phyloP scores from a whole-genome alignment of 257 asterid species.

The Solanum sejunctum region DNA sequence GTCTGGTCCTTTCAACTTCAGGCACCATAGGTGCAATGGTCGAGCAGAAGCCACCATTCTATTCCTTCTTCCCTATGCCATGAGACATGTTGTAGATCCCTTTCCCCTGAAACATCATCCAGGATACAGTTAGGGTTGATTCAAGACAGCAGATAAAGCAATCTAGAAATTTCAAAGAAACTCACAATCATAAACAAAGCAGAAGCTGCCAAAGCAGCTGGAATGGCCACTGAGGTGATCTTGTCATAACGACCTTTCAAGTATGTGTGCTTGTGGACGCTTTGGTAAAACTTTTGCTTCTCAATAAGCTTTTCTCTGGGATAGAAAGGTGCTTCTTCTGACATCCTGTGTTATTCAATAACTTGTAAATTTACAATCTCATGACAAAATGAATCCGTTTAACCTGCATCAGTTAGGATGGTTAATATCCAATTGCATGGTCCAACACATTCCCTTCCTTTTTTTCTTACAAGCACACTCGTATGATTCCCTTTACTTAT shows the following conservation, averaged over 20 bases:
- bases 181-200: constrained; percentile 13
- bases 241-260: constrained; percentile 9
- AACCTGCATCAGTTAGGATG: not conserved
- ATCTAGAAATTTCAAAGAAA: not conserved
- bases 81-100: constrained; percentile 18
- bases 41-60: not conserved
- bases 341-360: constrained; percentile 6
- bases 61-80: constrained; percentile 16
- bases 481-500: not conserved
- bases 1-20: not conserved
- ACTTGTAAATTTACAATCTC: not conserved
- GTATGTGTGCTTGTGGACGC: constrained; percentile 8
- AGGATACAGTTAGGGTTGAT: not conserved
- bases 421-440: not conserved
- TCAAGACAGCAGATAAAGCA: not conserved
- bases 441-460: not conserved
- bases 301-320: constrained; percentile 11
- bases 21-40: not conserved
- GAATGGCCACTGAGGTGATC: constrained; percentile 20
- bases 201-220: constrained; percentile 12
- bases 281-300: constrained; percentile 15
- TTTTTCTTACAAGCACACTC: not conserved
- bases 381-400: not conserved
- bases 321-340: constrained; percentile 13
- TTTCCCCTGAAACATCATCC: constrained; percentile 8